Evolutionary conservation across 2,329 filamentous ascomycete genomes (phyloP).

Genomic region (Clarireedia sp.): DNA sequence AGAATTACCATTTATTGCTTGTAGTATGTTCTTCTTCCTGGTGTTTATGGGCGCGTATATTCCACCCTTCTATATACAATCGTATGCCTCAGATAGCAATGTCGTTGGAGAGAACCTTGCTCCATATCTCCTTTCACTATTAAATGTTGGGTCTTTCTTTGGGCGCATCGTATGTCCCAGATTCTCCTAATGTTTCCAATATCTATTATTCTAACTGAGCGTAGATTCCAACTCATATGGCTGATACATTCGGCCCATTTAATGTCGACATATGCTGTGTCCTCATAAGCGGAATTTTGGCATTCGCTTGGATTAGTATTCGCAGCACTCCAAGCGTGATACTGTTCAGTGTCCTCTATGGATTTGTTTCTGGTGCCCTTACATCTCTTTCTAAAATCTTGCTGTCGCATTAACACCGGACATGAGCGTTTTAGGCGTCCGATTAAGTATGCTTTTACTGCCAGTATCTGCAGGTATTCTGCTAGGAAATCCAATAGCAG

Average conservation of each 20-base stretch:
- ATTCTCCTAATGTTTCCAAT: not conserved
- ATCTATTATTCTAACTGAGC: not conserved
- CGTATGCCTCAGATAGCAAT: slow-evolving; percentile 15
- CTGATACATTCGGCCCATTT: slow-evolving; percentile 43
- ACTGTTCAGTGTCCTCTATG: slow-evolving; percentile 56
- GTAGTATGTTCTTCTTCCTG: slow-evolving; percentile 10
- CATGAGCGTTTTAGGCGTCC: slow-evolving; percentile 46
- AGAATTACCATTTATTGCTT: not conserved
- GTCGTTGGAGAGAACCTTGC: slow-evolving; percentile 31
- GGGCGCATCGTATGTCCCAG: slow-evolving; percentile 39
- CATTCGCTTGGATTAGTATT: slow-evolving; percentile 42
- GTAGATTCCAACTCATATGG: slow-evolving; percentile 38
- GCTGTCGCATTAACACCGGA: slow-evolving; percentile 16
- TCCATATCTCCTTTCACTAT: slow-evolving; percentile 15
- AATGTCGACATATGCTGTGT: slow-evolving; percentile 40
- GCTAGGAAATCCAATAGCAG: slow-evolving; percentile 28
- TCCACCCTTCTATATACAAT: slow-evolving; percentile 39
- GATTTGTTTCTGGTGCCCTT: slow-evolving; percentile 60
- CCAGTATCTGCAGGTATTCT: slow-evolving; percentile 36
- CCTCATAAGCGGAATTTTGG: slow-evolving; percentile 41
- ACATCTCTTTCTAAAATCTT: slow-evolving; percentile 30
- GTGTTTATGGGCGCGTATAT: slow-evolving; percentile 41
- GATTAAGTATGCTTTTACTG: slow-evolving; percentile 41
- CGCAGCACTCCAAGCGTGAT: slow-evolving; percentile 46
- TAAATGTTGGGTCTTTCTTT: slow-evolving; percentile 36